A percentile compares a stretch with the other conserved stretches of the same genome.
These are phyloP conservation scores for Musa acuminata DNA, from an alignment of 176 grass and related monocot genomes.

Conservation along the genomic window DNA sequence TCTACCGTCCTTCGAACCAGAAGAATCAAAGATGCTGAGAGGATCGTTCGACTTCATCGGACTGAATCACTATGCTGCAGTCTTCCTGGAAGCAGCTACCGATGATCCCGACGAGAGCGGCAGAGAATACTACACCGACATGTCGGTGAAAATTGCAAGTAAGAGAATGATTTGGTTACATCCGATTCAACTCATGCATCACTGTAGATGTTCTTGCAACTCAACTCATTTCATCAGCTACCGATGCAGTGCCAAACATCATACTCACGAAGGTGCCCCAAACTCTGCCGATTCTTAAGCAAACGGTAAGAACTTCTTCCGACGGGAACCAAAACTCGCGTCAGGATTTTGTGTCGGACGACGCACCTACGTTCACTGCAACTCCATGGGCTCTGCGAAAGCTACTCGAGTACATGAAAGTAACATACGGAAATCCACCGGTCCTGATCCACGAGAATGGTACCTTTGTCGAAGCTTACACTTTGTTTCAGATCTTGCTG, in stretches of 20 bases:
- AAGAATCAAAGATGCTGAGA: constrained; percentile 31
- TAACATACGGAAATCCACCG: constrained; percentile 50
- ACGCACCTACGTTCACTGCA: not conserved
- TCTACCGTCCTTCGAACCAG: constrained; percentile 28
- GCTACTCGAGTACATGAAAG: constrained; percentile 53
- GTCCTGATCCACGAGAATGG: constrained; percentile 77
- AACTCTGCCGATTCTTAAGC: not conserved
- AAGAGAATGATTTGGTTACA: not conserved
- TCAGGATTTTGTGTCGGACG: not conserved
- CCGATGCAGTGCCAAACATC: not conserved
- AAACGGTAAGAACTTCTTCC: not conserved
- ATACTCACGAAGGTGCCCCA: not conserved
- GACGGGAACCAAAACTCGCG: not conserved
- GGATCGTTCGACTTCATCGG: constrained; percentile 69
- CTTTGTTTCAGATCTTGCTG: not conserved
- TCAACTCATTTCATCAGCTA: not conserved
- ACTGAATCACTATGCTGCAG: constrained; percentile 47
- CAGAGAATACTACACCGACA: constrained; percentile 43
- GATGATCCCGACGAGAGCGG: constrained; percentile 2
- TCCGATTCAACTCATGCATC: no score
- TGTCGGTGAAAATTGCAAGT: constrained; percentile 30
- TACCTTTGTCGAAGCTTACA: constrained; percentile 1
- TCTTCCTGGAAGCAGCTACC: constrained; percentile 7
- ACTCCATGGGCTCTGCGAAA: constrained; percentile 50
- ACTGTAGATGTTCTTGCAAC: not conserved